Conservation (phyloP, 805 yeast species). For the Sungouiozyma ichnusensis region DNA sequence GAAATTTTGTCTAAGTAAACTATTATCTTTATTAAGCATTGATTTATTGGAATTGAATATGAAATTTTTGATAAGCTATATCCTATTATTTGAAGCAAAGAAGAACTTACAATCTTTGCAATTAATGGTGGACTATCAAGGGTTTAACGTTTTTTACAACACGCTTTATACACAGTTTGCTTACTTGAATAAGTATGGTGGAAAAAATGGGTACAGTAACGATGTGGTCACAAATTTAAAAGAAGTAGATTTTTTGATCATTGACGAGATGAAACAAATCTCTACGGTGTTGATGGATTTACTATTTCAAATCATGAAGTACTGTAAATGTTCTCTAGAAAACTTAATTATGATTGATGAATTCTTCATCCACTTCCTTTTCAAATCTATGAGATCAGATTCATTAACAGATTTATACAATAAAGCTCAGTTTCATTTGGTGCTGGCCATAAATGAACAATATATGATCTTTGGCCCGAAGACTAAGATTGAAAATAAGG, state of each 20-base stretch:
- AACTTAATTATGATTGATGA: slow-evolving; percentile 36
- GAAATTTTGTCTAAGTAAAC: slow-evolving; percentile 40
- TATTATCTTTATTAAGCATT: slow-evolving; percentile 36
- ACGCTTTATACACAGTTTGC: slow-evolving; percentile 32
- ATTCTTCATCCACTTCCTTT: slow-evolving; percentile 38
- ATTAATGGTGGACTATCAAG: slow-evolving; percentile 41
- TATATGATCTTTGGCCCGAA: slow-evolving; percentile 52
- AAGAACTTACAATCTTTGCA: slow-evolving; percentile 34
- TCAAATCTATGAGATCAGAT: slow-evolving; percentile 35
- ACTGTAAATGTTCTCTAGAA: slow-evolving; percentile 33
- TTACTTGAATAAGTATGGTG: slow-evolving; percentile 24
- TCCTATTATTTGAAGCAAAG: slow-evolving; percentile 37
- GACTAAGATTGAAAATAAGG: slow-evolving; percentile 34
- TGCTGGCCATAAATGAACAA: slow-evolving; percentile 78
- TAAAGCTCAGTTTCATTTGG: slow-evolving; percentile 56
- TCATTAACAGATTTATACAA: slow-evolving; percentile 47
- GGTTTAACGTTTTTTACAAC: slow-evolving; percentile 37
- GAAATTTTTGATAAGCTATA: slow-evolving; percentile 34
- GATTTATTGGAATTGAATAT: slow-evolving; percentile 28
- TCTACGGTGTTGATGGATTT: slow-evolving; percentile 40
- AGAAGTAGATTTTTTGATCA: slow-evolving; percentile 26
- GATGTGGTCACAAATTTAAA: slow-evolving; percentile 5
- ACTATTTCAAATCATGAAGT: slow-evolving; percentile 45
- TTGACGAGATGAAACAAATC: slow-evolving; percentile 30
- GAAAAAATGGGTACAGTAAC: slow-evolving; percentile 5